Base-by-base conservation (phyloP, 2,329 filamentous ascomycete genomes). In the Neonectria punicea region DNA sequence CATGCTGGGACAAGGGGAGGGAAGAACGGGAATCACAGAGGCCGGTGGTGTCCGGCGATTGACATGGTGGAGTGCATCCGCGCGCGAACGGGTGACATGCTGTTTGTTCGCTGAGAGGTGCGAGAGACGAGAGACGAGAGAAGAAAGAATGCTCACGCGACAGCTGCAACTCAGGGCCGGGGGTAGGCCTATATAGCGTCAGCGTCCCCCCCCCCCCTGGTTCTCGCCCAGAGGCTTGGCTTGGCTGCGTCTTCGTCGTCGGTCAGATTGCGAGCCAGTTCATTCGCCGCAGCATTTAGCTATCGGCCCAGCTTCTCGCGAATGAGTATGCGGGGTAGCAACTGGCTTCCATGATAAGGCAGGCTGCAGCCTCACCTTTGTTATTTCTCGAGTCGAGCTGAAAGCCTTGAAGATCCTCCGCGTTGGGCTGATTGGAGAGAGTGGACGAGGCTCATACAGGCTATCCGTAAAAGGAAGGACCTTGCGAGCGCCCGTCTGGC, bases 1-100 rank as follows among this genome's bases (percentile, higher is more conserved):
- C 70, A 74, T 72, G 50, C 18, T 60, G 57, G 57, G 39, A 18
- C 25, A 6, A 6, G 25, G 25, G 25, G 25, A 6, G 5, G 18
- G 10, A 41, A 41, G n/a, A 10, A 9, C 6, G 16, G 5, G 6
- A 7, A 18, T 43, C 8, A 43, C 10, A 43, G 39, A 43, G 39
- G 39, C 39, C 39, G 39, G 39, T 18, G 39, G 39, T 18, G 7
- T 43, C 8, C 39, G 39, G 39, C 39, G 18, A 43, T 43, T 13
- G n/a, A 20, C 39, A 20, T 11, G 39, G n/a, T 10, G 39, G 39
- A 43, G 39, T 43, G 39, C n/a, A 43, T 43, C 39, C 39, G 36
- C 3, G 6, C 4, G 36, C 13, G 14, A 39, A n/a, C 36, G 14
- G 36, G 36, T 39, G 36, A 43, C 39, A 43, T 43, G 25, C 25